A percentile compares a stretch with the other conserved stretches of the same genome.
phyloP scores from a whole-genome alignment of 768 basidiomycete species.

The Tulasnella sp. region DNA sequence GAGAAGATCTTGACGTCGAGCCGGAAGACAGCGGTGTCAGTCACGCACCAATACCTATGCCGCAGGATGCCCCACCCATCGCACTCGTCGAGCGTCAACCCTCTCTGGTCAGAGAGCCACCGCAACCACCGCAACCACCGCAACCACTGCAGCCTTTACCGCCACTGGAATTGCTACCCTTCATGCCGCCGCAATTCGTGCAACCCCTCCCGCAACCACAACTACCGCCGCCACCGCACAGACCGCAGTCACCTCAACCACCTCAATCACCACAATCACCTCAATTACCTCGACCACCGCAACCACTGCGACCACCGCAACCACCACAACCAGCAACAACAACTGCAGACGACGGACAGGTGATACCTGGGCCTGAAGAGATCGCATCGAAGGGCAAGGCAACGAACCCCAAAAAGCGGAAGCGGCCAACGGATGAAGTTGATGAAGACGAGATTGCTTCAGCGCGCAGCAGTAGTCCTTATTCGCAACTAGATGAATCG shows the following conservation, averaged over 20 bases:
- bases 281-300: too few species aligned
- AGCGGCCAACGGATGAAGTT: not conserved
- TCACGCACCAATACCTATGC: not conserved
- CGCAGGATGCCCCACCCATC: not conserved
- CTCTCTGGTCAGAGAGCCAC: not conserved
- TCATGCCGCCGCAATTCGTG: too few species aligned
- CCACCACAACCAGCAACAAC: not conserved
- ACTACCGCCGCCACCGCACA: too few species aligned
- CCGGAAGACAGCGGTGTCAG: not conserved
- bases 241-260: not conserved
- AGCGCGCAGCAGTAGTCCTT: not conserved
- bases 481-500: not conserved
- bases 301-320: too few species aligned
- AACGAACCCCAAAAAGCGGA: constrained; percentile 12
- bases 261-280: too few species aligned
- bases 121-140: not conserved
- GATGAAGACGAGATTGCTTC: not conserved
- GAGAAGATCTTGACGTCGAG: not conserved
- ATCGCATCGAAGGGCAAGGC: not conserved
- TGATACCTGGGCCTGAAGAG: not conserved
- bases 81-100: not conserved
- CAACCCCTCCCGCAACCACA: not conserved
- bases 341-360: not conserved
- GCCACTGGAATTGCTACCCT: too few species aligned
- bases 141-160: not conserved